A percentile compares a stretch with the other conserved stretches of the same genome.
Evolutionary conservation across 495 filamentous ascomycete genomes (phyloP).

Genomic region (Penicillium roqueforti): DNA sequence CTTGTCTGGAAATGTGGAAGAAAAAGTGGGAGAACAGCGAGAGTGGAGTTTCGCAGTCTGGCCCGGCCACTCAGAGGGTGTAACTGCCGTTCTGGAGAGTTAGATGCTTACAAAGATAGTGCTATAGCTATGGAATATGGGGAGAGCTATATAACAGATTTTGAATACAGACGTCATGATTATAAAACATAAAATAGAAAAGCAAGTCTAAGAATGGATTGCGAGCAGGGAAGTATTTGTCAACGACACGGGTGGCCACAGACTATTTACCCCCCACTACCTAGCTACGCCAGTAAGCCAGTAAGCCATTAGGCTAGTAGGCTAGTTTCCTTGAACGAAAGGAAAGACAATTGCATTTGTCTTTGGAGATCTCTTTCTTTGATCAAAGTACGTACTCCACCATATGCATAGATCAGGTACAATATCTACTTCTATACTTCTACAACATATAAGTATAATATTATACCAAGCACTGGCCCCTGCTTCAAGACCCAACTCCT

Average conservation of each 20-base stretch:
- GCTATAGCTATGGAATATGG: neutral
- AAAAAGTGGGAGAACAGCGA: neutral
- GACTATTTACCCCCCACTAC: conserved; percentile 3
- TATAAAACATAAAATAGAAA: neutral
- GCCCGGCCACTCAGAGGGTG: conserved; percentile 11
- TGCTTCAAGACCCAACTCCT: neutral
- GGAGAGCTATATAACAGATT: no score
- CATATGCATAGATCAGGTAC: neutral
- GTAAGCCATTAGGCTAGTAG: no score
- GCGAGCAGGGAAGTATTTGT: neutral
- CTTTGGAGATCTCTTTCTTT: neutral
- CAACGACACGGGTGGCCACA: neutral
- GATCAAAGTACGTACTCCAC: neutral
- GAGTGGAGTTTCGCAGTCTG: neutral
- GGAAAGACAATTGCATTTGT: conserved; percentile 6
- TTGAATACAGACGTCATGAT: neutral
- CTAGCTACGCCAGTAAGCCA: no score
- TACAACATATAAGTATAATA: neutral
- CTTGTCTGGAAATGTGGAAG: neutral
- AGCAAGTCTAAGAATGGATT: no score
- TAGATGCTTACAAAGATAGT: no score
- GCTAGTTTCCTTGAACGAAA: neutral
- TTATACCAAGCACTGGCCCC: neutral
- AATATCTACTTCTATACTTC: neutral
- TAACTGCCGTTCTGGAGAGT: neutral